phyloP scores from a whole-genome alignment of 2,329 filamentous ascomycete genomes.

The Monosporascus ibericus region DNA sequence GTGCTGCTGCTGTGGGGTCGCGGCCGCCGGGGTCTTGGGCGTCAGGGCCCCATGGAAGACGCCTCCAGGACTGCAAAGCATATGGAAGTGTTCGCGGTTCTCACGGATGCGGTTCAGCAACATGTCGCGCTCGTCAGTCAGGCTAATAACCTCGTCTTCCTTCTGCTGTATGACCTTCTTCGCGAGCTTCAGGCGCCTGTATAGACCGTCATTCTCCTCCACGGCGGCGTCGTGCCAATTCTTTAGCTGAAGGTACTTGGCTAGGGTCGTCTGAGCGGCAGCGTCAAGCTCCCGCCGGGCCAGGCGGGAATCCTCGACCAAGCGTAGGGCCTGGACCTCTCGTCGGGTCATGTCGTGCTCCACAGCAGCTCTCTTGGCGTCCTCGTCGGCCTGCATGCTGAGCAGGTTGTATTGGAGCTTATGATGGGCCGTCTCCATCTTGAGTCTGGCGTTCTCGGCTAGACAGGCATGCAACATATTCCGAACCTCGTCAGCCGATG shows the following conservation, averaged over 20 bases:
- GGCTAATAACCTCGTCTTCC: constrained; percentile 62
- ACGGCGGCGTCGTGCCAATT: constrained; percentile 59
- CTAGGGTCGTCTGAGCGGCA: constrained; percentile 46
- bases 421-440: constrained; percentile 83
- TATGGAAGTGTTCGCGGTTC: constrained; percentile 80
- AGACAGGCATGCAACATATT: constrained; percentile 49
- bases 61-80: constrained; percentile 68
- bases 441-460: constrained; percentile 53
- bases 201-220: constrained; percentile 58
- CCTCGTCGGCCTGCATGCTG: constrained; percentile 76
- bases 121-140: constrained; percentile 71
- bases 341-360: constrained; percentile 88
- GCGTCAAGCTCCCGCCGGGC: constrained; percentile 47
- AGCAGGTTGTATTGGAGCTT: constrained; percentile 85
- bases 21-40: constrained; percentile 42
- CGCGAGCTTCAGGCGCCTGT: constrained; percentile 62
- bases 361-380: constrained; percentile 79
- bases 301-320: constrained; percentile 63
- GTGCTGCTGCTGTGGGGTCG: constrained; percentile 42
- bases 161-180: constrained; percentile 75
- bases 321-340: constrained; percentile 78
- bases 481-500: constrained; percentile 49
- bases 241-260: constrained; percentile 57
- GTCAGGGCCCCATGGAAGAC: constrained; percentile 58
- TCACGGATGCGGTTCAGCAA: constrained; percentile 80